phyloP scores from a whole-genome alignment of 345 rosid genomes.

The Eucalyptus marginata region DNA sequence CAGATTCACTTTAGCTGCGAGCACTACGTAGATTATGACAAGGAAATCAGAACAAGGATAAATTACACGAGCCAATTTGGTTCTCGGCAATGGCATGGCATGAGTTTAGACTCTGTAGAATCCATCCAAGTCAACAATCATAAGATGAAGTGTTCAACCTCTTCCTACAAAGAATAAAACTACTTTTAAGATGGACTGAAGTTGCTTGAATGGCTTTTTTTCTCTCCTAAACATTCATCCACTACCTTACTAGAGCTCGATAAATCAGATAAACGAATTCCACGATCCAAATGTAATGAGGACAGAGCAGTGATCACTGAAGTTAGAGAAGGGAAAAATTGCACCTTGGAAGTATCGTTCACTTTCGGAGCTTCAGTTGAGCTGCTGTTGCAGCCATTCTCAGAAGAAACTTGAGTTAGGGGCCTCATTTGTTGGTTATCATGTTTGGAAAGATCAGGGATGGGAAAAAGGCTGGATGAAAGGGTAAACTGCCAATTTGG shows the following conservation, averaged over 20 bases:
- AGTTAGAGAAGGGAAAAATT: neutral
- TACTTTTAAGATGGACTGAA: neutral
- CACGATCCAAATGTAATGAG: neutral
- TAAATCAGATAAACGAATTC: neutral
- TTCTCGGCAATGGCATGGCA: neutral
- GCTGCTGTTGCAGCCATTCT: neutral
- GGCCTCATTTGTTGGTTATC: conserved; percentile 29
- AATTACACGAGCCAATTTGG: neutral
- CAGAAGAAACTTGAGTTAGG: conserved; percentile 25
- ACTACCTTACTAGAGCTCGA: neutral
- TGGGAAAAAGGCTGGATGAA: conserved; percentile 42
- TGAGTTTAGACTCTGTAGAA: neutral
- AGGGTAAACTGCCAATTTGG: conserved; percentile 46
- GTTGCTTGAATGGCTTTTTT: neutral
- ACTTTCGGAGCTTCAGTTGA: neutral
- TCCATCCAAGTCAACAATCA: neutral
- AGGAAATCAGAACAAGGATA: neutral
- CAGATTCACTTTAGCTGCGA: neutral
- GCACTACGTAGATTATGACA: neutral
- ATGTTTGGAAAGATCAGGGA: conserved; percentile 25
- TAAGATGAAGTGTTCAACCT: neutral
- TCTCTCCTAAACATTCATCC: neutral
- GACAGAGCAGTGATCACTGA: neutral
- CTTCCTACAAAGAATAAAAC: neutral
- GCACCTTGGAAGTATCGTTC: neutral